These are phyloP conservation scores for Pleurotus salmoneostramineus DNA, from an alignment of 768 basidiomycete species.

Conservation along the genomic window DNA sequence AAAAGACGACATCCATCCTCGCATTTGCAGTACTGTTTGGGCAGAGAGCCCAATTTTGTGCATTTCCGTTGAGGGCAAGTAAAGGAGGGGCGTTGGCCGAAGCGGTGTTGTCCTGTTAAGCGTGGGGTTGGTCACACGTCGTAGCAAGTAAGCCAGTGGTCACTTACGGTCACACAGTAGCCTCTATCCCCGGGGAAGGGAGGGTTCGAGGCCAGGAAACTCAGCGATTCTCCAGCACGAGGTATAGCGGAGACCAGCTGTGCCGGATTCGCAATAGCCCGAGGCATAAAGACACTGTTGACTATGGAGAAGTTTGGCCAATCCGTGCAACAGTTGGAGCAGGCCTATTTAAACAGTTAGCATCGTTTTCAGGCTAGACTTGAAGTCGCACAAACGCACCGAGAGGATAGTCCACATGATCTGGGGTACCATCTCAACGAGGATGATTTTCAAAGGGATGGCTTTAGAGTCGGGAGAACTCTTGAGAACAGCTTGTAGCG, in stretches of 20 bases:
- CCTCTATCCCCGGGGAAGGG: slow-evolving; percentile 37
- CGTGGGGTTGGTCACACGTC: background rate
- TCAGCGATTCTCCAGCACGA: slow-evolving; percentile 36
- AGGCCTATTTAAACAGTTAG: slow-evolving; percentile 22
- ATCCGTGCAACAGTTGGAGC: slow-evolving; percentile 37
- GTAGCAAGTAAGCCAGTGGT: background rate
- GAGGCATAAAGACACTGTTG: slow-evolving; percentile 36
- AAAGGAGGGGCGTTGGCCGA: slow-evolving; percentile 23
- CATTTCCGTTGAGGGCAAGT: slow-evolving; percentile 34
- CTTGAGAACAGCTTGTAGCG: slow-evolving; percentile 28
- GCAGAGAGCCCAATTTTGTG: slow-evolving; percentile 39
- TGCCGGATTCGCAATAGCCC: slow-evolving; percentile 30
- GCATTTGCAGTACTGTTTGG: slow-evolving; percentile 36
- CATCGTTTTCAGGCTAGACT: background rate
- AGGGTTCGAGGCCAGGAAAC: slow-evolving; percentile 40
- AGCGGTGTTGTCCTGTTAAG: slow-evolving; percentile 6
- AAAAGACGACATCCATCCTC: slow-evolving; percentile 36
- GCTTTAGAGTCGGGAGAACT: slow-evolving; percentile 28
- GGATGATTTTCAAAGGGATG: slow-evolving; percentile 27
- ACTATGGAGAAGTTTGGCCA: slow-evolving; percentile 35
- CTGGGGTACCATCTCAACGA: slow-evolving; percentile 35
- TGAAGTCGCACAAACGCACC: slow-evolving; percentile 17
- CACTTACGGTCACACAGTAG: slow-evolving; percentile 34
- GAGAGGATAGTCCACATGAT: slow-evolving; percentile 37
- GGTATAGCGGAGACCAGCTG: slow-evolving; percentile 36